These are phyloP conservation scores for Rhodomyrtus psidioides DNA, from an alignment of 441 rosid genomes.

Conservation along the genomic window DNA sequence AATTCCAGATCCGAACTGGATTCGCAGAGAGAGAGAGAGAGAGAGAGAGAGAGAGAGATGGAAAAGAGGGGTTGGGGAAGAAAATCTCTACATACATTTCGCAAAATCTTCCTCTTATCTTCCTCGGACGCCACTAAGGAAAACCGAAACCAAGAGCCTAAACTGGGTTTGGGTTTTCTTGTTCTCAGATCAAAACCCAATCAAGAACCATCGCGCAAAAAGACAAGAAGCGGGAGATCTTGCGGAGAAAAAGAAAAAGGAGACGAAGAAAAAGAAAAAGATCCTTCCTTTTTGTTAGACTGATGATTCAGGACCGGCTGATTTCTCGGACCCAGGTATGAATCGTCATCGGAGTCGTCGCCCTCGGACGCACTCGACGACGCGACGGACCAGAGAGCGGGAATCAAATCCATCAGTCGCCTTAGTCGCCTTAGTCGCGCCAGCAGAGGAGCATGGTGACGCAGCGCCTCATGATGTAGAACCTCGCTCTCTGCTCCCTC, in stretches of 20 bases:
- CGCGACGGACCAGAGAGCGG: not conserved
- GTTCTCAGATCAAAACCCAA: not conserved
- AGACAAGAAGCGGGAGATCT: not conserved
- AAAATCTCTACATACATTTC: not conserved
- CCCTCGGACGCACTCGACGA: not conserved
- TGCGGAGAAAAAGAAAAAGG: not conserved
- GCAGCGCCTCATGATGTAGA: slow-evolving; percentile 12
- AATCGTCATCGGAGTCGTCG: not conserved
- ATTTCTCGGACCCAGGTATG: not conserved
- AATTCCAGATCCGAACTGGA: not conserved
- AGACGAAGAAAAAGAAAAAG: not conserved
- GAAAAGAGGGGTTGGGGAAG: not conserved
- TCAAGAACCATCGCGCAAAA: not conserved
- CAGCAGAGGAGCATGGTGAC: slow-evolving; percentile 12
- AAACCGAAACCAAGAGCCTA: not conserved
- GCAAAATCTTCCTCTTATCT: not conserved
- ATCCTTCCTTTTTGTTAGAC: not conserved
- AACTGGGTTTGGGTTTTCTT: not conserved
- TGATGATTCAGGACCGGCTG: not conserved
- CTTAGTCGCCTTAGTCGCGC: slow-evolving; percentile 6
- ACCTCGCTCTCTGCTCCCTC: slow-evolving; percentile 4
- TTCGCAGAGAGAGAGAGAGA: not conserved
- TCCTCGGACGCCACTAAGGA: not conserved
- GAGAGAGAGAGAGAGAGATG: not conserved
- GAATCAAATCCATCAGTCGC: not conserved